Conservation (phyloP, 768 basidiomycete genomes). For the Suillus subalutaceus region DNA sequence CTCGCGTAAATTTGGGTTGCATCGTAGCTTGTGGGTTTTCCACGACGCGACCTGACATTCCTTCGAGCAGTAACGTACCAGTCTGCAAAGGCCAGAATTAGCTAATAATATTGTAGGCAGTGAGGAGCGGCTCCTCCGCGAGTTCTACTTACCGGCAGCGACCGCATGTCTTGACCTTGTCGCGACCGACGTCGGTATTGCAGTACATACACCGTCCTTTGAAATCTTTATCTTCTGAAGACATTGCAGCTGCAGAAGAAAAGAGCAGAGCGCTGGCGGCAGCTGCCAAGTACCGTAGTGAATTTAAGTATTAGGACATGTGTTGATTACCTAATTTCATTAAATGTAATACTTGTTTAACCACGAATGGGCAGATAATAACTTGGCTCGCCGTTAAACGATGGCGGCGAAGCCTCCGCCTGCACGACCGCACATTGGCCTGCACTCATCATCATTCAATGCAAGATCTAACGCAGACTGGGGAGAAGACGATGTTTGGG, state of each 20-base stretch:
- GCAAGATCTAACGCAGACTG: conserved; percentile 59
- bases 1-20: conserved; percentile 17
- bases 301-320: not conserved
- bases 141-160: conserved; percentile 25
- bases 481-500: conserved; percentile 90
- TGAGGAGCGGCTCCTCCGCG: not conserved
- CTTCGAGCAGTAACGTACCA: conserved; percentile 35
- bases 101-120: not conserved
- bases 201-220: conserved; percentile 30
- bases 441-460: conserved; percentile 49
- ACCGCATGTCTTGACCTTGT: conserved; percentile 28
- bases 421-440: conserved; percentile 70
- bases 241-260: not conserved
- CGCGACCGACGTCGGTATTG: conserved; percentile 22
- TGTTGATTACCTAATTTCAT: not conserved
- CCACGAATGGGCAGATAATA: not conserved
- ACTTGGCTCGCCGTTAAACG: conserved; percentile 26
- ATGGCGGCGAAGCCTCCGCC: conserved; percentile 69
- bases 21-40: conserved; percentile 30
- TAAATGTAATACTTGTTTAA: not conserved
- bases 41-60: conserved; percentile 33
- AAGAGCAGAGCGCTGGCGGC: not conserved
- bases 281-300: too few relatives aligned
- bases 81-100: conserved; percentile 12
- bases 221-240: conserved; percentile 18